phyloP scores from a whole-genome alignment of 2,329 filamentous ascomycete species.

The Hysterium pulicare region DNA sequence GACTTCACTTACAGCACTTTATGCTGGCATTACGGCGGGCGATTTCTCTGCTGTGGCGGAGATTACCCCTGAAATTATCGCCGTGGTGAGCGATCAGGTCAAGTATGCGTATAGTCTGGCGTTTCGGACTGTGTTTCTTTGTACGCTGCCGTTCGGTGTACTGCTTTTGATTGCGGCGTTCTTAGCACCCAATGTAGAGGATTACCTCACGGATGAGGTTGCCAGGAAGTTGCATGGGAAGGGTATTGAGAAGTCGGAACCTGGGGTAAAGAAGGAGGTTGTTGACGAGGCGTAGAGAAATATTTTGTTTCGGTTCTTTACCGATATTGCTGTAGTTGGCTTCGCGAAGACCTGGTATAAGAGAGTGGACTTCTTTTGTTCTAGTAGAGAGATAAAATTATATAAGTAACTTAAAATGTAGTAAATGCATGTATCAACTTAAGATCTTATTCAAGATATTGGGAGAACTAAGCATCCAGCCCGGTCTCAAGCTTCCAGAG shows the following conservation, averaged over 20 bases:
- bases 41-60: slow-evolving; percentile 24
- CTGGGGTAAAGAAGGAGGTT: not conserved
- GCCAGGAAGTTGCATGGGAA: slow-evolving; percentile 44
- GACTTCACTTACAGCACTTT: slow-evolving; percentile 18
- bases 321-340: too few relatives aligned
- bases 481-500: too few relatives aligned
- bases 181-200: slow-evolving; percentile 43
- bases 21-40: slow-evolving; percentile 20
- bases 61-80: slow-evolving; percentile 23
- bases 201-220: slow-evolving; percentile 43
- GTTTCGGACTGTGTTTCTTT: slow-evolving; percentile 47
- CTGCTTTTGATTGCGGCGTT: slow-evolving; percentile 37
- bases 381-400: too few relatives aligned
- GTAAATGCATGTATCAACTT: too few relatives aligned
- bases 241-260: slow-evolving; percentile 2
- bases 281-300: not conserved
- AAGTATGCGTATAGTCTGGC: slow-evolving; percentile 44
- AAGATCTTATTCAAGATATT: too few relatives aligned
- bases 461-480: too few relatives aligned
- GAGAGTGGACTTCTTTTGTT: too few relatives aligned
- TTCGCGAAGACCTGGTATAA: too few relatives aligned
- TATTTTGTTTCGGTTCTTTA: too few relatives aligned
- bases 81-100: slow-evolving; percentile 31
- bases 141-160: slow-evolving; percentile 35
- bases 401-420: too few relatives aligned